Conservation (phyloP, 257 asterid species). For the Penstemon davidsonii region DNA sequence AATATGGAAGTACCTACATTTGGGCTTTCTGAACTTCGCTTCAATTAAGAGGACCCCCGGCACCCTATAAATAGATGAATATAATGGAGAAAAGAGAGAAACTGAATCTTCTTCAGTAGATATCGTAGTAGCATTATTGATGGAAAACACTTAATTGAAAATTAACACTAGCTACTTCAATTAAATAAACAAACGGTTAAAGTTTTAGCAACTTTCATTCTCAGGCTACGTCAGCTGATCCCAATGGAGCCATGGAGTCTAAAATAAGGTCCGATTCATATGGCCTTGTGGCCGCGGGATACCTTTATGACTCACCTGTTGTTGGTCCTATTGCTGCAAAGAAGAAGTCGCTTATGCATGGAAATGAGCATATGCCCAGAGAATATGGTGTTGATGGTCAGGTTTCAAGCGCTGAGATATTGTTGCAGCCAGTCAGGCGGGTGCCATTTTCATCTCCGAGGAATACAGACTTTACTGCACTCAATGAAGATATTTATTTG, state of each 20-base stretch:
- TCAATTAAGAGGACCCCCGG: too few relatives aligned
- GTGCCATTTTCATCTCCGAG: slow-evolving; percentile 38
- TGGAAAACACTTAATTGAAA: too few relatives aligned
- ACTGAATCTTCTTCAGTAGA: too few relatives aligned
- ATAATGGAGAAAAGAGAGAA: too few relatives aligned
- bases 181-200: slow-evolving; percentile 30
- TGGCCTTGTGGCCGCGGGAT: slow-evolving; percentile 40
- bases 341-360: slow-evolving; percentile 44
- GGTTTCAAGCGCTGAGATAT: slow-evolving; percentile 37
- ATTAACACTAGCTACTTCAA: not conserved
- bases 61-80: too few relatives aligned
- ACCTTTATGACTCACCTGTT: slow-evolving; percentile 33
- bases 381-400: slow-evolving; percentile 68
- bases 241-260: slow-evolving; percentile 42
- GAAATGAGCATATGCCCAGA: slow-evolving; percentile 61
- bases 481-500: slow-evolving; percentile 36
- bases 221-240: slow-evolving; percentile 49
- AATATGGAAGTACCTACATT: too few relatives aligned
- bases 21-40: too few relatives aligned
- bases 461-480: slow-evolving; percentile 33
- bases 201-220: slow-evolving; percentile 24
- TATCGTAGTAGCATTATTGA: too few relatives aligned
- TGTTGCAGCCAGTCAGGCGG: slow-evolving; percentile 37
- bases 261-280: slow-evolving; percentile 42
- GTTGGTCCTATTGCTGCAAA: slow-evolving; percentile 44